Base-by-base conservation (phyloP, 2,329 filamentous ascomycete species). In the Fusarium caatingaense region DNA sequence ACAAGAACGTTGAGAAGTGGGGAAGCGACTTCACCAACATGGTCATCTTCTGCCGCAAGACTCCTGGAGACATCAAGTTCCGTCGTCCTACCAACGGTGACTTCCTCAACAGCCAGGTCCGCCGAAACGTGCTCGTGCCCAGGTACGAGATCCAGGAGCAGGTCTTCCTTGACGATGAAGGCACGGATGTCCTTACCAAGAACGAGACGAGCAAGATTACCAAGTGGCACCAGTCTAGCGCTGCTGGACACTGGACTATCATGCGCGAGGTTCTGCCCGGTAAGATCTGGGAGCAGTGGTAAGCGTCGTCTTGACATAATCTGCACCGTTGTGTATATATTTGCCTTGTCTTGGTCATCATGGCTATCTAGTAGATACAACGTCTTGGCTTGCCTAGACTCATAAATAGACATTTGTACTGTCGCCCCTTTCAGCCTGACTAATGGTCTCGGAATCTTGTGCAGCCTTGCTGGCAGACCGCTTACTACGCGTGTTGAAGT, bases 31-130 rank as follows among this genome's bases (percentile, higher is more conserved):
- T 98, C 79, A 93, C 94, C 77, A 99, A 99, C 83, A 93, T 98
- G 87, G 92, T 98, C 48, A 89, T 98, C 64, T 98, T 98, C 83
- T 99, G 96, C 84, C 90, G 88, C 62, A 95, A 94, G 80, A 84
- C 82, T 13, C 61, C 67, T 25, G 74, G 75, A 5, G 74, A 81
- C 0, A 81, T 94, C 40, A 82, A 77, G 1, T 98, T 98, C 83
- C 87, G 94, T 15, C 76, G 83, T 18, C 88, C 94, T 0, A 82
- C 80, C 0, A 79, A 85, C 9, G 81, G 83, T 4, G 96, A 99
- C 76, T 91, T 88, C 74, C 82, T 97, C 34, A 87, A 87, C 40
- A 97, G 92, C 77, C 83, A 88, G 44, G 89, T 92, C 15, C 84
- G 96, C 32, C 81, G 87, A 74, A 84, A 87, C 59, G 95, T 92